Base-by-base conservation (phyloP, 768 basidiomycete genomes). In the Panaeolus papilionaceus region DNA sequence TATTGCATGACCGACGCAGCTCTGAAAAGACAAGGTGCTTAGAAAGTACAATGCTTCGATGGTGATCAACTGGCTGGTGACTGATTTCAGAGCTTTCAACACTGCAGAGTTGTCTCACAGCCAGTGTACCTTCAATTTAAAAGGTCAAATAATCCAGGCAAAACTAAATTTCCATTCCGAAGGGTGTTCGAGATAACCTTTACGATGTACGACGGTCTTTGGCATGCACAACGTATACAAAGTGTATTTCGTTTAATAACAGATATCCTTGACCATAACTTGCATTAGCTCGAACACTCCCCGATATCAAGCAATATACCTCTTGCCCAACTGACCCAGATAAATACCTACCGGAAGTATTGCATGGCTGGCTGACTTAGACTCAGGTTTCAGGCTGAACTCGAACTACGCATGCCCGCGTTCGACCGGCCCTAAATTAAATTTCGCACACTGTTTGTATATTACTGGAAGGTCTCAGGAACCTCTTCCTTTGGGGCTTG, bases 401-500 rank as follows among this genome's bases (percentile, higher is more conserved):
- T 33, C 33, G 33, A 16, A 44, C 16, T 5, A 49, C 20, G 20
- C 20, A 49, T 2, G 42, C 42, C 14, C 2, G 14, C 14, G 14
- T 44, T 3, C 18, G 3, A 12, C 54, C 54, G 26, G 54, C 54
- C 54, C 54, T 58, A 58, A 58, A 58, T 12, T 18, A 1, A n/a
- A 14, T 33, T 58, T 58, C 54, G 33, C 54, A 58, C 54, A 28
- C 26, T 58, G 11, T 37, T 58, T 37, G 10, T 58, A 58, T 58
- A 58, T 12, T 18, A 58, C 12, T 37, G 0, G 16, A 16, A 58
- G 26, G 33, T 58, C 54, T 28, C 26, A 58, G 28, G 23, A 6
- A 3, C 37, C 4, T 3, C 1, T 58, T 58, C 33, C 54, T 16
- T 58, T 58, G 54, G 54, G 54, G 33, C 11, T 9, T 4, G 42